Evolutionary conservation across 768 basidiomycete species (phyloP), one percentile per base, ranked within the genome.

Genomic region (Naganishia antarctica): DNA sequence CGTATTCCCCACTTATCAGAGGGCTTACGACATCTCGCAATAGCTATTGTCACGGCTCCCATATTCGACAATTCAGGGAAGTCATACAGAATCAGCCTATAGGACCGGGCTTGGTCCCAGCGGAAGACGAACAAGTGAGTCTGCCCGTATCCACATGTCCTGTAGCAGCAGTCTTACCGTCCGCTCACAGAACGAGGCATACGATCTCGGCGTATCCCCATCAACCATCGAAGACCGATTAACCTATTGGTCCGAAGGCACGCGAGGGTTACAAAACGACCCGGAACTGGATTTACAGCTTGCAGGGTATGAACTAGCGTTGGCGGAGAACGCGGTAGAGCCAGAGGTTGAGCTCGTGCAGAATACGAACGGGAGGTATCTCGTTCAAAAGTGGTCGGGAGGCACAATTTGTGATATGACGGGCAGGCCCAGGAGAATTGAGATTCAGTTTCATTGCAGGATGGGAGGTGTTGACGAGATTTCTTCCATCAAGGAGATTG

Each of bases 381-480:
- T 99, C 53, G 87, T 91, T 12, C 91, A 96, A 60, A 53, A 60
- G 43, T 79, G 78, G 78, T 68, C 68, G 18, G 71, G 75, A 43
- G 96, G 96, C 21, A 94, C 90, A 5, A 77, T 84, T 53, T 99
- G 96, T 78, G 94, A 97, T 80, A 92, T 90, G 81, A 93, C 90
- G 2, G 87, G 88, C 15, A 84, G 83, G 78, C 83, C 83, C 61
- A 86, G 96, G 66, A 90, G 91, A 80, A 87, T 93, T 45, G 93
- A 99, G 82, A 87, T 99, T 32, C 96, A 99, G 89, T 93, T 91
- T 76, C 92, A 97, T 78, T 97, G 92, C 78, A 90, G 90, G 67
- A 90, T 91, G 89, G 88, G 89, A 60, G 90, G 89, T 81, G 85
- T 89, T 44, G 92, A 97, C 79, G 85, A 84, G 37, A 90, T 97